Percentiles rank a stretch among this genome's conserved stretches.
phyloP scores from a whole-genome alignment of 2,329 filamentous ascomycete genomes.

The Xylaria sp. region DNA sequence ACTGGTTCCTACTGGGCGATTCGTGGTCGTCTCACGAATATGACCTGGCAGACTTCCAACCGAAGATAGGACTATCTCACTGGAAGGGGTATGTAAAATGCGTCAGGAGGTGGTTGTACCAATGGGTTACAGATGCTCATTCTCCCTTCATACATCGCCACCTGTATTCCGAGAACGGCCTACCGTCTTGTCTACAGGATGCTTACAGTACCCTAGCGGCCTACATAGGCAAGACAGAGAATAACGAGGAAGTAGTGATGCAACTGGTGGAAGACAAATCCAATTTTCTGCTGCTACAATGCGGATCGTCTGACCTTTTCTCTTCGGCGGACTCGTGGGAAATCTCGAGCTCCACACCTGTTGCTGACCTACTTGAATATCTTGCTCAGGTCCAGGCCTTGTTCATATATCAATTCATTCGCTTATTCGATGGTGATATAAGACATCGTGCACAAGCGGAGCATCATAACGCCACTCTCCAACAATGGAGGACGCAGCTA shows the following conservation, averaged over 20 bases:
- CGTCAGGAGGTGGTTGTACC: neutral
- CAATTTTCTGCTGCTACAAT: neutral
- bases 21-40: neutral
- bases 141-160: slow-evolving; percentile 9
- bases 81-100: neutral
- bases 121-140: slow-evolving; percentile 3
- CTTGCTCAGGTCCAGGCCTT: slow-evolving; percentile 13
- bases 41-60: neutral
- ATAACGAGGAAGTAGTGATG: slow-evolving; percentile 4
- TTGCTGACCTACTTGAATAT: neutral
- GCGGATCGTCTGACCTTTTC: neutral
- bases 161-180: neutral
- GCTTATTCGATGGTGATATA: slow-evolving; percentile 17
- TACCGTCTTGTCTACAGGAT: slow-evolving; percentile 18
- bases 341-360: neutral
- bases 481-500: slow-evolving; percentile 15
- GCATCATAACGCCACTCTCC: neutral
- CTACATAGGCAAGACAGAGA: slow-evolving; percentile 7
- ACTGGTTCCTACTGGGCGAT: slow-evolving; percentile 5
- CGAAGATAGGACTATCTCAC: neutral
- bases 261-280: neutral
- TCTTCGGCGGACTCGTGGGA: neutral
- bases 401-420: slow-evolving; percentile 23
- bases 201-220: slow-evolving; percentile 8
- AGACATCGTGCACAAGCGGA: slow-evolving; percentile 11